These are phyloP conservation scores for Yamagishiella unicocca DNA, from an alignment of 139 green algal genomes.

Conservation along the genomic window DNA sequence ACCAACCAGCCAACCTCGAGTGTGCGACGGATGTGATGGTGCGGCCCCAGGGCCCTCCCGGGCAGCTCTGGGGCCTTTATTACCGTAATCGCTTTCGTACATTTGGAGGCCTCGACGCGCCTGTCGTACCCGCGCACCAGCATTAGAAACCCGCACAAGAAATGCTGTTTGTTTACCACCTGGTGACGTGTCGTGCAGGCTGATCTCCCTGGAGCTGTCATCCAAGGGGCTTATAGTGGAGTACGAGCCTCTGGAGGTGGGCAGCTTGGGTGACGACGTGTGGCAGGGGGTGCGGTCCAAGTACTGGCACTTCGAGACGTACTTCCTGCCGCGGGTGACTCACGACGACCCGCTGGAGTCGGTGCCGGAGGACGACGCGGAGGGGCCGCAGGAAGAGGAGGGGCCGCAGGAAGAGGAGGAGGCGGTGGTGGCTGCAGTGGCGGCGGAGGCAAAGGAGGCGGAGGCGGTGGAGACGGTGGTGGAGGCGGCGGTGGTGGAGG, in stretches of 20 bases:
- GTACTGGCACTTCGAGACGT: slow-evolving; percentile 85
- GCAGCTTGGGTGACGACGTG: slow-evolving; percentile 68
- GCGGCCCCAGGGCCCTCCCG: too few relatives aligned
- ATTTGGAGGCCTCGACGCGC: too few relatives aligned
- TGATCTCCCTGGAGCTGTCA: slow-evolving; percentile 75
- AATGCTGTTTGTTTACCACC: too few relatives aligned
- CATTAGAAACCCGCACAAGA: too few relatives aligned
- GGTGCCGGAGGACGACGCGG: neutral
- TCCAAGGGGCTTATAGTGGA: slow-evolving; percentile 73
- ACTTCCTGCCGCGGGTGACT: slow-evolving; percentile 75
- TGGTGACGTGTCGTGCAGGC: slow-evolving; percentile 4
- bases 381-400: neutral
- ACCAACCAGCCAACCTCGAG: too few relatives aligned
- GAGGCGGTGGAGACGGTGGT: too few relatives aligned
- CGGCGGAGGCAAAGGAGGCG: neutral
- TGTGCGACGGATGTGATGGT: too few relatives aligned
- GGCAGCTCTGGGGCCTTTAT: too few relatives aligned
- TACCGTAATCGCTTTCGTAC: too few relatives aligned
- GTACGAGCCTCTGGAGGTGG: slow-evolving; percentile 81
- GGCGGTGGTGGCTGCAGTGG: neutral
- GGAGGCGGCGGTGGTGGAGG: too few relatives aligned
- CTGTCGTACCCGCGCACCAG: too few relatives aligned
- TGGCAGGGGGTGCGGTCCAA: slow-evolving; percentile 87
- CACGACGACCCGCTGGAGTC: neutral
- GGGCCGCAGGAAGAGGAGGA: neutral